Conservation (phyloP, 306 rosid genomes). For the Senna tora region DNA sequence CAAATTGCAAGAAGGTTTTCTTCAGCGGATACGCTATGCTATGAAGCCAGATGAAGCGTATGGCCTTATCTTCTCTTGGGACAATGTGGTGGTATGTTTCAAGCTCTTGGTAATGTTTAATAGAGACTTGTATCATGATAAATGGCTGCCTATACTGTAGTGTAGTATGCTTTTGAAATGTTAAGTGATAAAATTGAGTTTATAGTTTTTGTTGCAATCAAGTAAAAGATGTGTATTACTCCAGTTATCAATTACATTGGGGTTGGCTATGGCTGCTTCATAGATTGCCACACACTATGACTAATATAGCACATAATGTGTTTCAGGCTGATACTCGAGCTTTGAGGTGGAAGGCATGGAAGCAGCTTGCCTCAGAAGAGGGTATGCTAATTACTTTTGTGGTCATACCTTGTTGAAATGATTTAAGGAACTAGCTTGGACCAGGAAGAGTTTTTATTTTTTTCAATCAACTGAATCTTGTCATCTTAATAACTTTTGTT, state of each 20-base stretch:
- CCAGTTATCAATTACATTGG: conserved; percentile 19
- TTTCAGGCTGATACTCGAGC: conserved; percentile 90
- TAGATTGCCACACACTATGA: not conserved
- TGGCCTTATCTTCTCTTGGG: conserved; percentile 96
- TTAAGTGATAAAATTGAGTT: conserved; percentile 26
- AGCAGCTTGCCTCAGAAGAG: conserved; percentile 85
- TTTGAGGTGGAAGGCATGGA: conserved; percentile 80
- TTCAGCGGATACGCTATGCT: conserved; percentile 90
- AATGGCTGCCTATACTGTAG: conserved; percentile 32
- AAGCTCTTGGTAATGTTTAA: conserved; percentile 22
- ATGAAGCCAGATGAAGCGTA: conserved; percentile 99
- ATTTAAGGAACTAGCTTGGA: too few species aligned
- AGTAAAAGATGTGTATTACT: conserved; percentile 13
- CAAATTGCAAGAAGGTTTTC: conserved; percentile 91
- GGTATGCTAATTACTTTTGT: conserved; percentile 46
- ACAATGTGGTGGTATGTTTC: conserved; percentile 86
- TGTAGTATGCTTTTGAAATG: conserved; percentile 25
- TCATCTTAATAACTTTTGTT: conserved; percentile 12
- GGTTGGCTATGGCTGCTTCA: not conserved
- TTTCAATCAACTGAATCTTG: too few species aligned
- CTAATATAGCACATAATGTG: not conserved
- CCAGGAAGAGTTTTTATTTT: too few species aligned
- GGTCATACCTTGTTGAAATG: too few species aligned
- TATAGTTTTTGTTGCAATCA: conserved; percentile 11
- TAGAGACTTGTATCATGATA: not conserved